These are phyloP conservation scores for Phialophora chinensis DNA, from an alignment of 2,329 filamentous ascomycete genomes.

Conservation along the genomic window DNA sequence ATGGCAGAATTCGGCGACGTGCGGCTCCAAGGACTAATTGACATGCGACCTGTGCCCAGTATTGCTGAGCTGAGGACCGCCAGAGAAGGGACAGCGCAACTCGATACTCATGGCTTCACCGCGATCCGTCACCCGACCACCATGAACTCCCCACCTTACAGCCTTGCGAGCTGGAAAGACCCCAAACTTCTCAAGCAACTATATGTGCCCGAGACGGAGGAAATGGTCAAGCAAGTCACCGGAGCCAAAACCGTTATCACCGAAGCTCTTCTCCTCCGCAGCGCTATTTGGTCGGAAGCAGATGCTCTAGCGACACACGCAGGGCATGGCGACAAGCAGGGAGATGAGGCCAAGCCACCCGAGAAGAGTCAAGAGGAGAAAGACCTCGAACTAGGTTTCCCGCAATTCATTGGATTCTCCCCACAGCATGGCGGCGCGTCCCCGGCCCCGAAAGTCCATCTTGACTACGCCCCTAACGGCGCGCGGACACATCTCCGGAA, in stretches of 20 bases:
- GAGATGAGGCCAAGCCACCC: conserved; percentile 5
- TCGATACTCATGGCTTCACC: conserved; percentile 32
- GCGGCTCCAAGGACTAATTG: conserved; percentile 32
- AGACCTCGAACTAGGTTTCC: conserved; percentile 34
- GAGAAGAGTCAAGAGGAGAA: conserved; percentile 30
- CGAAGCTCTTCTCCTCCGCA: conserved; percentile 40
- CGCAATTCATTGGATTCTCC: conserved; percentile 41
- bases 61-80: conserved; percentile 25
- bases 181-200: conserved; percentile 35
- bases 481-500: conserved; percentile 41
- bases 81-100: conserved; percentile 26
- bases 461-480: conserved; percentile 42
- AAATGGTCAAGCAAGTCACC: conserved; percentile 41
- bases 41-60: conserved; percentile 35
- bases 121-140: conserved; percentile 34
- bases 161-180: conserved; percentile 37
- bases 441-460: conserved; percentile 43
- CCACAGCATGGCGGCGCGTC: conserved; percentile 33
- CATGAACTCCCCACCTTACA: conserved; percentile 39
- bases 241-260: conserved; percentile 41
- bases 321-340: conserved; percentile 27
- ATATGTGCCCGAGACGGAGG: conserved; percentile 41
- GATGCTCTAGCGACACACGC: conserved; percentile 39
- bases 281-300: conserved; percentile 37
- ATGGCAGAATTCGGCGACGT: conserved; percentile 37